Conservation (phyloP, 495 filamentous ascomycete genomes). For the Penicillium salamii region DNA sequence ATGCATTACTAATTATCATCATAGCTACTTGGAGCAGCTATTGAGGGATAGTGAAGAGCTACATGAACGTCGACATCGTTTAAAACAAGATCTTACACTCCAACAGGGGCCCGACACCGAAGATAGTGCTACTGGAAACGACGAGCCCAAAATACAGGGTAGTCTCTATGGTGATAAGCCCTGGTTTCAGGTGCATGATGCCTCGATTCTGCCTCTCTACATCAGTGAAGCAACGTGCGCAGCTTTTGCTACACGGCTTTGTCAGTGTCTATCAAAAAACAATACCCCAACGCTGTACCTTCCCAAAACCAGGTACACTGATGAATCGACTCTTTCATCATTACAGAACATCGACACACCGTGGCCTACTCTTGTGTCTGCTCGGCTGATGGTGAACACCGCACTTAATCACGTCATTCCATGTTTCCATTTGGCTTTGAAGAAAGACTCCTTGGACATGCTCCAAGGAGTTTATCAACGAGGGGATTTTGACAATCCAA, state of each 20-base stretch:
- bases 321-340: conserved; percentile 22
- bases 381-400: conserved; percentile 34
- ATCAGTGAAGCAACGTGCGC: conserved; percentile 38
- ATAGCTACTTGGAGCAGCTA: conserved; percentile 32
- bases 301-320: conserved; percentile 31
- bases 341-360: conserved; percentile 18
- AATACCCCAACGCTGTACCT: conserved; percentile 28
- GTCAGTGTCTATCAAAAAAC: conserved; percentile 28
- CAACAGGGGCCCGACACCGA: background rate
- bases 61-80: conserved; percentile 20
- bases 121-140: conserved; percentile 6
- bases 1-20: background rate
- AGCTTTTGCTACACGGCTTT: conserved; percentile 39
- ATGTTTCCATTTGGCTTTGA: conserved; percentile 32
- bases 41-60: conserved; percentile 31
- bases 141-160: conserved; percentile 24
- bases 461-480: conserved; percentile 33
- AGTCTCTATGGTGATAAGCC: conserved; percentile 29
- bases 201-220: conserved; percentile 32
- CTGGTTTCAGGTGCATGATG: conserved; percentile 36
- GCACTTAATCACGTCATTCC: conserved; percentile 33
- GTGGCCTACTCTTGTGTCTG: conserved; percentile 34
- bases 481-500: conserved; percentile 26
- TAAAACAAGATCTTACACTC: conserved; percentile 4
- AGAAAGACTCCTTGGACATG: conserved; percentile 32